Evolutionary conservation across 371 early-diverging fungal genomes (phyloP).

Genomic region (Mucor racemosus): DNA sequence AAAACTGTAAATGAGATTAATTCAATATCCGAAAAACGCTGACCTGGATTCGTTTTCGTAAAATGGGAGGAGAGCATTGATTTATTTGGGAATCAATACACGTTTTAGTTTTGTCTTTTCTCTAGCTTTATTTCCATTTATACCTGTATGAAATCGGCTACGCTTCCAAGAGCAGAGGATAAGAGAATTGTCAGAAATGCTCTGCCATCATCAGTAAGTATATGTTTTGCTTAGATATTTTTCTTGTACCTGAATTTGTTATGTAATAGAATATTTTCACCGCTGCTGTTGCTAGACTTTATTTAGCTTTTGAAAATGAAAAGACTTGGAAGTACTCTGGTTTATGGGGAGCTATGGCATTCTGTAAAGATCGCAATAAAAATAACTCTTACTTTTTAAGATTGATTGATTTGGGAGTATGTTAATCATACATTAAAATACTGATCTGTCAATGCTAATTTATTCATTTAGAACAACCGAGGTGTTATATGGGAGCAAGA

Average conservation of each 20-base stretch:
- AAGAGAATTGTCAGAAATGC: constrained; percentile 45
- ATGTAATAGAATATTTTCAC: constrained; percentile 74
- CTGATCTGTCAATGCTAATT: background rate
- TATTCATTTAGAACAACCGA: background rate
- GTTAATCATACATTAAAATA: background rate
- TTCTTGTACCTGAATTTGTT: constrained; percentile 3
- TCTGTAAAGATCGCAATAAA: constrained; percentile 60
- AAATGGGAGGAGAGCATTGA: background rate
- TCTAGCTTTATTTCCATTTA: constrained; percentile 11
- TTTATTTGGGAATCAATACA: constrained; percentile 6
- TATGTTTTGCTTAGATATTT: background rate
- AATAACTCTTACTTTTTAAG: constrained; percentile 67
- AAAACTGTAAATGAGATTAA: too few species aligned
- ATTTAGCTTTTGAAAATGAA: constrained; percentile 66
- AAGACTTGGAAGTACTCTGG: constrained; percentile 70
- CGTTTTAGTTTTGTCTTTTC: constrained; percentile 11
- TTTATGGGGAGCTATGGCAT: constrained; percentile 77
- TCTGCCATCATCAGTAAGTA: constrained; percentile 39
- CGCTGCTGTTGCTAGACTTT: constrained; percentile 81
- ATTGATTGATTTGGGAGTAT: constrained; percentile 74
- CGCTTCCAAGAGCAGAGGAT: constrained; percentile 37
- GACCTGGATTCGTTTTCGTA: background rate
- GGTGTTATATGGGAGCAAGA: constrained; percentile 86
- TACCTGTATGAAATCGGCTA: constrained; percentile 22
- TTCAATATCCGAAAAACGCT: background rate